These are phyloP conservation scores for Alternaria triticimaculans DNA, from an alignment of 2,329 filamentous ascomycete genomes.

Conservation along the genomic window DNA sequence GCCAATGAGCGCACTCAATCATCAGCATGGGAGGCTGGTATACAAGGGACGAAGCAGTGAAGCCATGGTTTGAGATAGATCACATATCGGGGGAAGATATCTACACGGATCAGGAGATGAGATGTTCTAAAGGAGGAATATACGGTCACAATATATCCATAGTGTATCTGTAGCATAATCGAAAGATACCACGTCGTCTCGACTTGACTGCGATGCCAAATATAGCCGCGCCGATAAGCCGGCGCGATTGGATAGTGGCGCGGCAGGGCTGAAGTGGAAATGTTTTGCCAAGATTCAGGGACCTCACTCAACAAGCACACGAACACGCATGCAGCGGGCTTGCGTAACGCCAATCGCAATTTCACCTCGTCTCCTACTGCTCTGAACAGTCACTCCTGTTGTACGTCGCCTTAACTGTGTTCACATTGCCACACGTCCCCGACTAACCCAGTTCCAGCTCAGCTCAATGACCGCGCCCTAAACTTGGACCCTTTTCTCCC, in stretches of 20 bases:
- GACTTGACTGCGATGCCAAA: background rate
- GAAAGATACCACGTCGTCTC: background rate
- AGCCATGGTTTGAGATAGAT: background rate
- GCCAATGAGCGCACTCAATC: background rate
- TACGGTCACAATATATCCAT: background rate
- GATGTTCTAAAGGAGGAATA: background rate
- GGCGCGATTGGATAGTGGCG: conserved; percentile 9
- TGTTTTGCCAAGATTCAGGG: conserved; percentile 31
- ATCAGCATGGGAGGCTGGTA: background rate
- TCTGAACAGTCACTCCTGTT: conserved; percentile 9
- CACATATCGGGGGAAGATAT: background rate
- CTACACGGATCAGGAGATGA: background rate
- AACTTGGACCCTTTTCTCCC: conserved; percentile 28
- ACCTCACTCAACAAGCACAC: conserved; percentile 24
- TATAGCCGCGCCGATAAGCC: conserved; percentile 9
- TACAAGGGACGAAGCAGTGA: background rate
- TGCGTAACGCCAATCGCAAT: conserved; percentile 23
- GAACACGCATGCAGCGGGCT: conserved; percentile 22
- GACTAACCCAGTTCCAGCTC: conserved; percentile 22
- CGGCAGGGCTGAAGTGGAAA: conserved; percentile 5
- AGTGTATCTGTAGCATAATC: background rate
- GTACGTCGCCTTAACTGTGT: conserved; percentile 16
- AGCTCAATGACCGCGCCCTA: conserved; percentile 30
- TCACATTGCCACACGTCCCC: conserved; percentile 11
- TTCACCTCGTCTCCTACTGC: background rate